Base-by-base conservation (phyloP, 73 alveolate genomes). In the Paramecium tetraurelia region DNA sequence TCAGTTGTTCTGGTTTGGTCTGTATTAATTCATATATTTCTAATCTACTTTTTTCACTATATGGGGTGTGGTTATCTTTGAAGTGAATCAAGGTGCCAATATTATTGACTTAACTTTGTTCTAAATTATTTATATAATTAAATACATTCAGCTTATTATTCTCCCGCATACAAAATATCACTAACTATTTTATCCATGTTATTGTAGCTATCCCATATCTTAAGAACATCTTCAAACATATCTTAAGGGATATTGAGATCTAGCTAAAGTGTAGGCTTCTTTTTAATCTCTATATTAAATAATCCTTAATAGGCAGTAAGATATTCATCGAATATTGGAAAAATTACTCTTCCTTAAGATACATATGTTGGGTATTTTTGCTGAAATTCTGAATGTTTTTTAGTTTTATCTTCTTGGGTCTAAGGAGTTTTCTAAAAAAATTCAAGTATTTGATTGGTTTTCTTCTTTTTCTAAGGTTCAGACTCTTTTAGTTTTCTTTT, bases 291-390 rank as follows among this genome's bases (percentile, higher is more conserved):
- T 21, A 75, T 44, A 12, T 44, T 44, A 75, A 75, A 75, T 20
- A 75, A 75, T 24, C 87, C 87, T 33, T 75, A 36, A 20, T 75
- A 75, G 21, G 87, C 87, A 21, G 87, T 75, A 24, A 75, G 87
- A 36, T 75, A 75, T 40, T 75, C 87, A 40, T 75, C 87, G 11
- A 75, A 75, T 29, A 75, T 75, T 21, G 87, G 87, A 44, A 75
- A 75, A 24, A 75, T 44, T 11, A 75, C 59, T 31, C 87, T 33
- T 21, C 87, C 87, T 11, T 36, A 75, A 21, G 41, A 21, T 9
- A 75, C 87, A 75, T 75, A 75, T 10, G 87, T 36, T 75, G 87
- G 87, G 33, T 75, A 75, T 75, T 75, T 75, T 36, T 8, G 35
- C 22, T 75, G 87, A 75, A 75, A 75, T 40, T 75, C 87, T 35